Base-by-base conservation (phyloP, 2,329 filamentous ascomycete species). In the Rhexocercosporidium sp. region DNA sequence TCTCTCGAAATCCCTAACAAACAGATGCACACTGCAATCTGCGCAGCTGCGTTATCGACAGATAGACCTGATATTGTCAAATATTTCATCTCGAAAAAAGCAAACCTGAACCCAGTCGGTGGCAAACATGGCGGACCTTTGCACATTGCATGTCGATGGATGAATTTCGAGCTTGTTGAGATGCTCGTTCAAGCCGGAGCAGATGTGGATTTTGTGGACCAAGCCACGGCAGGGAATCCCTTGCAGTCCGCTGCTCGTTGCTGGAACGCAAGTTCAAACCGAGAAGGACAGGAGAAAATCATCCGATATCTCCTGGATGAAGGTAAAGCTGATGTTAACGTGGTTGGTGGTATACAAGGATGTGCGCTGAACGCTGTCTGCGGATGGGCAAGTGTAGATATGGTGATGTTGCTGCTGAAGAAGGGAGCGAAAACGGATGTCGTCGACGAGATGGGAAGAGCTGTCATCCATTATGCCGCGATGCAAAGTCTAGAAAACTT, bases 1-100 rank as follows among this genome's bases (percentile, higher is more conserved):
- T 29, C 64, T n/a, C 37, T 69, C 7, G 61, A 63, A 7, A 20
- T 22, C 37, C 53, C 22, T 14, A 67, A 69, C 59, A 61, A 66
- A 22, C 4, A 63, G 14, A 59, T 56, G 20, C 59, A 66, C n/a
- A 73, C 68, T 0, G 59, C 64, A 11, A 41, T 73, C 9, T 29
- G 63, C 18, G 57, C n/a, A 3, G 67, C 67, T 31, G 53, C 66
- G 1, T 4, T 31, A 8, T 14, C 27, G 3, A 22, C 49, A 1
- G 51, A 65, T 6, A 22, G 22, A 9, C 27, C 18, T 16, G 62
- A 67, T 31, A 59, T 69, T 20, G 46, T 67, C 8, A 54, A 69
- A 22, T 73, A 73, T 37, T 56, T 73, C 11, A 41, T 72, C 14
- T 59, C 65, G 20, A 67, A 72, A 59, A 66, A 65, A 27, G 46